These are phyloP conservation scores for Nicotiana knightiana DNA, from an alignment of 257 asterid species.

Conservation along the genomic window DNA sequence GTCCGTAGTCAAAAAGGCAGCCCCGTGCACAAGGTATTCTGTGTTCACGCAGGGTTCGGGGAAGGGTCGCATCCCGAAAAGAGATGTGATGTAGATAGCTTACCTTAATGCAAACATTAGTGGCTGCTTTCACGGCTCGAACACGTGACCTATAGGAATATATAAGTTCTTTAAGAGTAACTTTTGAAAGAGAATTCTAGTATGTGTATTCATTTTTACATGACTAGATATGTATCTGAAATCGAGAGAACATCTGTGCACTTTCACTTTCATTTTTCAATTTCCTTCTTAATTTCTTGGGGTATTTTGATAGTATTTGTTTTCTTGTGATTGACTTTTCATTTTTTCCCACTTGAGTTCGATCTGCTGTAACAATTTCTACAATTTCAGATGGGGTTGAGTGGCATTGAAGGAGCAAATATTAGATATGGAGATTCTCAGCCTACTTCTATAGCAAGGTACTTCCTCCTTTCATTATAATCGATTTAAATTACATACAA, in stretches of 20 bases:
- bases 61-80: too few species aligned
- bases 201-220: neutral
- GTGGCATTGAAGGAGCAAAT: slow-evolving; percentile 48
- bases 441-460: slow-evolving; percentile 46
- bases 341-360: too few species aligned
- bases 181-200: neutral
- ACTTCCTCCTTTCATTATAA: neutral
- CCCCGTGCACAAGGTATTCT: too few species aligned
- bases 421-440: slow-evolving; percentile 56
- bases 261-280: neutral
- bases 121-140: too few species aligned
- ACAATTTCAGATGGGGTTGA: slow-evolving; percentile 53
- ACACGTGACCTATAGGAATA: neutral
- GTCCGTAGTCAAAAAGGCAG: neutral
- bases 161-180: neutral
- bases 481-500: too few species aligned
- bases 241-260: neutral
- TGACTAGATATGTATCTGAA: too few species aligned
- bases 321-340: too few species aligned
- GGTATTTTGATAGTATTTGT: too few species aligned
- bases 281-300: neutral
- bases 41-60: too few species aligned
- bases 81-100: too few species aligned
- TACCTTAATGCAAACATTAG: too few species aligned
- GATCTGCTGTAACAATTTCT: neutral